Conservation (phyloP, 139 green algal genomes). For the Cymbomonas tetramitiformis region DNA sequence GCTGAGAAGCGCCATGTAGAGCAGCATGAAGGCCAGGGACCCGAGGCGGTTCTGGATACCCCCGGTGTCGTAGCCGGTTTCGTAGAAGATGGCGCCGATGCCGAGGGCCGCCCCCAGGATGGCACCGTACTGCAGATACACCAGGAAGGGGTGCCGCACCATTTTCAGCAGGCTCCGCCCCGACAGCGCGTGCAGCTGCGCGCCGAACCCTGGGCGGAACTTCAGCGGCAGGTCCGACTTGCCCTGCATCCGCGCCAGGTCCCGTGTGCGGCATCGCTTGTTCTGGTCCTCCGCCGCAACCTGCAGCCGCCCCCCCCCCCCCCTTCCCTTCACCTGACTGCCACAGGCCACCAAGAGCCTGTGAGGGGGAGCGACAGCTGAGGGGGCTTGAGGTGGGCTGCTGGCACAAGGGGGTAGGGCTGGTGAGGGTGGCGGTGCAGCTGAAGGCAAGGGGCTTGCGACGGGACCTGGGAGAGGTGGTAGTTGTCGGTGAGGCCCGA, state of each 20-base stretch:
- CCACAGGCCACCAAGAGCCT: too few relatives aligned
- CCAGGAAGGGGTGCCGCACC: conserved; percentile 39
- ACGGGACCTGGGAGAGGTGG: not conserved
- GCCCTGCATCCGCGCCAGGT: too few relatives aligned
- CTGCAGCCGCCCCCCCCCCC: too few relatives aligned
- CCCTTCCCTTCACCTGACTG: too few relatives aligned
- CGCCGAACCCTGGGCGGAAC: not conserved
- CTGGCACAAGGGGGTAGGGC: too few relatives aligned
- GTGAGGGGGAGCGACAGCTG: too few relatives aligned
- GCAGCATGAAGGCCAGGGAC: conserved; percentile 53
- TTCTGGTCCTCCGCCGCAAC: too few relatives aligned
- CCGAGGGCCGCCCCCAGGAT: conserved; percentile 34
- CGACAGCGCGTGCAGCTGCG: conserved; percentile 20
- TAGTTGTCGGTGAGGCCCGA: not conserved
- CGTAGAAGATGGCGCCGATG: conserved; percentile 39
- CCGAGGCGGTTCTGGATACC: conserved; percentile 26
- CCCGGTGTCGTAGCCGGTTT: conserved; percentile 35
- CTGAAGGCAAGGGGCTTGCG: too few relatives aligned
- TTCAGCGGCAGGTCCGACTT: not conserved
- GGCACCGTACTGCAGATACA: conserved; percentile 43
- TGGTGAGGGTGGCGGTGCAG: too few relatives aligned
- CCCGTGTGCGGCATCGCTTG: too few relatives aligned
- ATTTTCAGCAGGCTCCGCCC: conserved; percentile 13
- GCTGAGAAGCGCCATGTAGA: conserved; percentile 52
- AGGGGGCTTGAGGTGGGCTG: too few relatives aligned